Evolutionary conservation across 306 rosid species (phyloP).

Genomic region (Heteromeles arbutifolia): DNA sequence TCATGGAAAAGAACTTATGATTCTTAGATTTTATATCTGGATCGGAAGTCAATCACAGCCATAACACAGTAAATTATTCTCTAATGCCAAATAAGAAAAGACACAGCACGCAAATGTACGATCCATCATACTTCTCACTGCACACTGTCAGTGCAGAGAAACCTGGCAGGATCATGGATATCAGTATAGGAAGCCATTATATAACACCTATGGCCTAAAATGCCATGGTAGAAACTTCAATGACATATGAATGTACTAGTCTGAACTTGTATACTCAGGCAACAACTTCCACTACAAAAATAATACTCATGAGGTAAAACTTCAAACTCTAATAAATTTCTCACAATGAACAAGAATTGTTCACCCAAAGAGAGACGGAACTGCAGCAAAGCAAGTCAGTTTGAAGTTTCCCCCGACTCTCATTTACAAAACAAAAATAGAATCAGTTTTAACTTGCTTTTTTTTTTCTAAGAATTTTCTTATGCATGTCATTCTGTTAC

Average conservation of each 20-base stretch:
- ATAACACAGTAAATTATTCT: not conserved
- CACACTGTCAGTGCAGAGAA: conserved; percentile 99
- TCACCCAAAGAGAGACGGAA: not conserved
- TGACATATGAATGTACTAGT: conserved; percentile 13
- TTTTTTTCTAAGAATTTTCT: not conserved
- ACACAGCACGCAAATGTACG: conserved; percentile 36
- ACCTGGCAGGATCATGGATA: conserved; percentile 85
- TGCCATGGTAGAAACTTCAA: conserved; percentile 54
- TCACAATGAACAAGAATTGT: not conserved
- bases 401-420: not conserved
- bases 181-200: conserved; percentile 74
- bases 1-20: not conserved
- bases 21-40: too few species aligned
- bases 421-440: not conserved
- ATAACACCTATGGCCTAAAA: conserved; percentile 59
- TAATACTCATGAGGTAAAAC: not conserved
- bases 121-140: conserved; percentile 99
- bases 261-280: conserved; percentile 6
- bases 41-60: not conserved
- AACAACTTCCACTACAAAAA: conserved; percentile 45
- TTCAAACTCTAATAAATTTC: not conserved
- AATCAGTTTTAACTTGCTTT: not conserved
- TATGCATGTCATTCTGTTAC: not conserved
- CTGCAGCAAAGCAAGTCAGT: not conserved
- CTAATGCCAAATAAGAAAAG: not conserved